Percentiles rank a stretch among this genome's conserved stretches.
phyloP scores from a whole-genome alignment of 768 basidiomycete species.

The Tulasnella sp. region DNA sequence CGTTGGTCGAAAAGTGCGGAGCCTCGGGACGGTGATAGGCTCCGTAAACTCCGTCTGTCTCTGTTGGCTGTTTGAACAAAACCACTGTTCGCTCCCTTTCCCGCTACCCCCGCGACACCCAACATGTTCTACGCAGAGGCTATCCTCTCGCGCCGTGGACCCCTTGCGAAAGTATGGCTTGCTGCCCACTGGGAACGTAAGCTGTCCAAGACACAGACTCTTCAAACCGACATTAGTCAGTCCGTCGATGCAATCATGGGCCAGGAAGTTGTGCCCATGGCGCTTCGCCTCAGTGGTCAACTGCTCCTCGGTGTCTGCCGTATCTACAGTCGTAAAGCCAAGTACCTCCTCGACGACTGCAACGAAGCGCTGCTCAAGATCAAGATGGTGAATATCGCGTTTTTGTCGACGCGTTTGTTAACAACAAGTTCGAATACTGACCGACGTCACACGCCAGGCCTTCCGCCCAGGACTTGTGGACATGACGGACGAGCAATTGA shows the following conservation, averaged over 20 bases:
- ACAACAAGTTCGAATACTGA: not conserved
- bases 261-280: slow-evolving; percentile 83
- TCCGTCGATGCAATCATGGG: slow-evolving; percentile 93
- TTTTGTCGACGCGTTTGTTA: slow-evolving; percentile 19
- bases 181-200: slow-evolving; percentile 99
- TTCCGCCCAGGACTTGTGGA: slow-evolving; percentile 95
- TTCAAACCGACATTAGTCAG: slow-evolving; percentile 92
- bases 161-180: slow-evolving; percentile 96
- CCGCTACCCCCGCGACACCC: slow-evolving; percentile 24
- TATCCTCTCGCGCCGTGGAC: slow-evolving; percentile 88
- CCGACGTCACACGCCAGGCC: slow-evolving; percentile 49
- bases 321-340: slow-evolving; percentile 96
- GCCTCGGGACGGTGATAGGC: not conserved
- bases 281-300: slow-evolving; percentile 93
- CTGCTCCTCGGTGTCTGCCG: slow-evolving; percentile 93
- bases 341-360: slow-evolving; percentile 96
- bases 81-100: not conserved
- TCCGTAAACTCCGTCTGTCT: slow-evolving; percentile 9
- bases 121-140: slow-evolving; percentile 83
- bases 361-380: slow-evolving; percentile 94
- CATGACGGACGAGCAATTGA: slow-evolving; percentile 90
- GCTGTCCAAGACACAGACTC: slow-evolving; percentile 90
- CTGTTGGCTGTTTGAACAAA: slow-evolving; percentile 25
- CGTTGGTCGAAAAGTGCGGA: slow-evolving; percentile 5
- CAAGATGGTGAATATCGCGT: slow-evolving; percentile 64